Conservation (phyloP, 2,329 filamentous ascomycete genomes). For the Metarhizium album region DNA sequence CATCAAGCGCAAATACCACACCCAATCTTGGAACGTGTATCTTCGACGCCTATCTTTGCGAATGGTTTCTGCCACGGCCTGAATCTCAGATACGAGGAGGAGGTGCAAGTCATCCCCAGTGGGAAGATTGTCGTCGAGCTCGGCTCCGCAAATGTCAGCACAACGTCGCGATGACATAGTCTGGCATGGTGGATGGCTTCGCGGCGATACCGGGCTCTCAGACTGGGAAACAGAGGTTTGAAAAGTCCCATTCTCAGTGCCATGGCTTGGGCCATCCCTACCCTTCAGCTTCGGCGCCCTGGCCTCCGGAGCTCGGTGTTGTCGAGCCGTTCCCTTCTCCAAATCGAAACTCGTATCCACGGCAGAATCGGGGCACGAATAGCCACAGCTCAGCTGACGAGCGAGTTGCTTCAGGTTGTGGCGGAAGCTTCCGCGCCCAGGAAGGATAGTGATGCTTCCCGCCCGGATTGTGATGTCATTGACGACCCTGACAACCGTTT, state of each 20-base stretch:
- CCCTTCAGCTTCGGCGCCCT: too few relatives aligned
- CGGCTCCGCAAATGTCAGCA: too few relatives aligned
- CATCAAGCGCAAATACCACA: conserved; percentile 69
- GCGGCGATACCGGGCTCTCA: too few relatives aligned
- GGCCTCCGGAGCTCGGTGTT: too few relatives aligned
- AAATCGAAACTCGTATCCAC: neutral
- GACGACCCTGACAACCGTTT: conserved; percentile 63
- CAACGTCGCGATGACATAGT: too few relatives aligned
- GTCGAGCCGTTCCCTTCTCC: neutral
- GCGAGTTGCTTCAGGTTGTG: conserved; percentile 34
- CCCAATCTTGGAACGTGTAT: conserved; percentile 80
- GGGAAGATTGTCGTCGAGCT: conserved; percentile 24
- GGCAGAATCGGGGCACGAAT: conserved; percentile 21
- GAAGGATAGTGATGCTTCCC: conserved; percentile 50
- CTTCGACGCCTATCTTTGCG: conserved; percentile 47
- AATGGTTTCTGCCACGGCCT: conserved; percentile 49
- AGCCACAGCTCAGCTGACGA: conserved; percentile 32
- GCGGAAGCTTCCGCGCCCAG: conserved; percentile 39
- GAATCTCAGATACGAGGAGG: conserved; percentile 63
- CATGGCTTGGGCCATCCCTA: too few relatives aligned
- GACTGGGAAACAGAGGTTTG: too few relatives aligned
- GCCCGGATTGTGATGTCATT: conserved; percentile 44
- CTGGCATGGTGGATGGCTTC: too few relatives aligned
- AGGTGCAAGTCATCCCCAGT: conserved; percentile 42
- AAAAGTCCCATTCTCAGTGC: too few relatives aligned